A percentile compares a stretch with the other conserved stretches of the same genome.
Conservation (phyloP, 257 asterid species). For the Solanum rostratum region DNA sequence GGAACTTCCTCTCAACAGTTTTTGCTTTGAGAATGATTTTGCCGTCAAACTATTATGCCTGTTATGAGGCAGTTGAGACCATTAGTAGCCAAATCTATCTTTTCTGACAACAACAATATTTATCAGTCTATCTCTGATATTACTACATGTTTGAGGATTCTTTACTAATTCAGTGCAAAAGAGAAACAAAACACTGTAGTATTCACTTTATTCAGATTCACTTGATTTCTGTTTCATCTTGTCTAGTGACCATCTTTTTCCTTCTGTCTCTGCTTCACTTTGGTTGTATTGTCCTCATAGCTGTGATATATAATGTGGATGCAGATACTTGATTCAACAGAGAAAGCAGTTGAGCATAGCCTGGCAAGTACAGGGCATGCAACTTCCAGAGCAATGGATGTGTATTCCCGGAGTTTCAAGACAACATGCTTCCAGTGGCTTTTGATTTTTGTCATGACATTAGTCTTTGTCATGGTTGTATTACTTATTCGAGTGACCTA, state of each 20-base stretch:
- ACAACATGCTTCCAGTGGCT: slow-evolving; percentile 81
- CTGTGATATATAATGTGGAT: background rate
- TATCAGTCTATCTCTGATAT: background rate
- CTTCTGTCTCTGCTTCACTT: background rate
- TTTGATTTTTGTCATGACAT: slow-evolving; percentile 51
- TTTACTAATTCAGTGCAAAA: background rate
- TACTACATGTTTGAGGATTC: background rate
- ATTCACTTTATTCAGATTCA: background rate
- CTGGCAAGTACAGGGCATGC: slow-evolving; percentile 83
- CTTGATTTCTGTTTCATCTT: background rate
- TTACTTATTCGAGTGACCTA: slow-evolving; percentile 78
- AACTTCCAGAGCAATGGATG: slow-evolving; percentile 49
- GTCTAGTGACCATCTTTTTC: background rate
- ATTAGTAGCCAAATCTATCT: background rate
- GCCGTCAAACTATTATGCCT: background rate
- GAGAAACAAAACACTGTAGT: background rate
- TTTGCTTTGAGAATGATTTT: background rate
- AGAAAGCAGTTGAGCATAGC: slow-evolving; percentile 82
- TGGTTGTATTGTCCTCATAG: background rate
- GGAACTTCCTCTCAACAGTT: background rate
- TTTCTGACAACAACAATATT: background rate
- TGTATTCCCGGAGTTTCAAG: slow-evolving; percentile 57
- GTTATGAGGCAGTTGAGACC: background rate
- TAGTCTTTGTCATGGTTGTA: slow-evolving; percentile 70
- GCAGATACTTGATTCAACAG: slow-evolving; percentile 85